A percentile compares a stretch with the other conserved stretches of the same genome.
These are phyloP conservation scores for Cryomyces minteri DNA, from an alignment of 495 filamentous ascomycete species.

Conservation along the genomic window DNA sequence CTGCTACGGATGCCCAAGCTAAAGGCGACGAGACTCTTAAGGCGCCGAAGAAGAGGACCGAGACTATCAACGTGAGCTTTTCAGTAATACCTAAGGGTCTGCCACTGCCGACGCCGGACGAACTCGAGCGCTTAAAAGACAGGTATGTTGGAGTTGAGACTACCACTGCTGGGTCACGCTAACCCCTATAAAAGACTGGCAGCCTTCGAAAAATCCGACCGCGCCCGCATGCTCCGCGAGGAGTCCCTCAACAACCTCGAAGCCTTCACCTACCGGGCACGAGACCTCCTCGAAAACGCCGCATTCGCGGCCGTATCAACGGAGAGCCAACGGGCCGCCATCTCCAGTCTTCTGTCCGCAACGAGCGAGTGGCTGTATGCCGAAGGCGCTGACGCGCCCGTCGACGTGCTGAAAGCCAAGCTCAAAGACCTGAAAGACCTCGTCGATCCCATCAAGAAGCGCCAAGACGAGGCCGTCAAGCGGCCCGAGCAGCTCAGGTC, in stretches of 20 bases:
- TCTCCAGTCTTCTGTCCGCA: constrained; percentile 44
- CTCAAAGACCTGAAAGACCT: constrained; percentile 55
- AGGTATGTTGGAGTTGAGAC: constrained; percentile 7
- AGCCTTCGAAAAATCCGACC: constrained; percentile 72
- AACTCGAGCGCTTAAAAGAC: constrained; percentile 46
- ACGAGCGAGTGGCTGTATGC: constrained; percentile 83
- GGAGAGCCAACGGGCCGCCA: constrained; percentile 34
- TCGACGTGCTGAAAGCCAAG: constrained; percentile 50
- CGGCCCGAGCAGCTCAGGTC: constrained; percentile 45
- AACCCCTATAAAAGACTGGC: constrained; percentile 31
- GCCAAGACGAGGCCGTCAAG: constrained; percentile 45
- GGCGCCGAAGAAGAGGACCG: constrained; percentile 40
- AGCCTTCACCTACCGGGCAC: constrained; percentile 75
- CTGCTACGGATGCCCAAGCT: constrained; percentile 24
- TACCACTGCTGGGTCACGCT: neutral
- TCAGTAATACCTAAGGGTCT: constrained; percentile 41
- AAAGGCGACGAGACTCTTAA: constrained; percentile 16
- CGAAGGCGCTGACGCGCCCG: constrained; percentile 58
- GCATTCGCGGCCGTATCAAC: constrained; percentile 55
- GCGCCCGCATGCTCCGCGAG: constrained; percentile 54
- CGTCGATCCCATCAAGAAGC: constrained; percentile 46
- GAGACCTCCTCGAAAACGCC: constrained; percentile 61
- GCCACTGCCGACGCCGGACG: constrained; percentile 34
- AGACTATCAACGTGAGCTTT: constrained; percentile 52
- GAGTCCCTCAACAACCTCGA: constrained; percentile 87